Base-by-base conservation (phyloP, 2,329 filamentous ascomycete species). In the Didymella keratinophila region DNA sequence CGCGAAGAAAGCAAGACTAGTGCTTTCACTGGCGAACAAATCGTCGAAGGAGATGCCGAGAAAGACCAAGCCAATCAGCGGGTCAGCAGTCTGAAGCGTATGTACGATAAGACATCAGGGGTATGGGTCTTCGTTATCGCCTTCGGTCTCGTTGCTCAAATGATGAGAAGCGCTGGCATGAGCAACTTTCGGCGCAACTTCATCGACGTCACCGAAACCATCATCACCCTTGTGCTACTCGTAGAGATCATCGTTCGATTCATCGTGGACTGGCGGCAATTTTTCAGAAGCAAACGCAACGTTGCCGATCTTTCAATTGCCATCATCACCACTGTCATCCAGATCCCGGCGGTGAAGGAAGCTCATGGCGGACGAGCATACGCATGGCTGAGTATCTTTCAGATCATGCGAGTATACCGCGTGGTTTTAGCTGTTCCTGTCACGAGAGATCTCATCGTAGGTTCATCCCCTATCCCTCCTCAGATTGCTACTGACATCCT, bases 1-100 rank as follows among this genome's bases (percentile, higher is more conserved):
- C 87, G 95, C 63, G 96, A 99, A 80, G 95, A 99, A 75, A 96
- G 92, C 78, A 93, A 90, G 76, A 88, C 90, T 30, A 97, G 93
- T 79, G 95, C 96, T 3, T 99, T 99, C 76, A 93, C 93, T 4
- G 87, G 87, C 12, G 86, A 92, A 56, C 85, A 91, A 37, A 72
- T 80, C 34, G 68, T 79, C 25, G 77, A 79, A 30, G 79, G 81
- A 39, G 61, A 68, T 11, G 21, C 45, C 3, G 69, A 71, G 18
- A 63, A 70, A 61, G 73, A 41, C 67, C 36, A 72, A 59, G 58
- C 74, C 67, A 69, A 83, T 80, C 58, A 71, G 34, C 73, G 81
- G 75, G 68, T 77, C 62, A 77, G 75, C 73, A 64, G 80, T 62
- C 68, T 97, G 49, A 93, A 95, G 76, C 83, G 81, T 34, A 67